These are phyloP conservation scores for Russula compacta DNA, from an alignment of 768 basidiomycete genomes.

Conservation along the genomic window DNA sequence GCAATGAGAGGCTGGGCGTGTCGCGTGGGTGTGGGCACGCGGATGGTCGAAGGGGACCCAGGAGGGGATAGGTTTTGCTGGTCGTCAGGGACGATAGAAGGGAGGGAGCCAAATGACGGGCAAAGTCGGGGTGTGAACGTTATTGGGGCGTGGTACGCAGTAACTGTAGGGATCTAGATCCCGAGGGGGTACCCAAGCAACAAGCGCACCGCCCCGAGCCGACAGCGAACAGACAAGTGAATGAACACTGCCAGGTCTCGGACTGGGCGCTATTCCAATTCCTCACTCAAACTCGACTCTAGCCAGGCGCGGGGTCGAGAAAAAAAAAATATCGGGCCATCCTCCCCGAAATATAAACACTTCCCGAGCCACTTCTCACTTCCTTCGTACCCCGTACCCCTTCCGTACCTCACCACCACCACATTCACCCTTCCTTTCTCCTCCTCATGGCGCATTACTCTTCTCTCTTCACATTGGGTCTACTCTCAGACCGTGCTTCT, in stretches of 20 bases:
- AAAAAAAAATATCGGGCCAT: neutral
- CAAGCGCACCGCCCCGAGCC: neutral
- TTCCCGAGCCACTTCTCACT: neutral
- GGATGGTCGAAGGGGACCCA: neutral
- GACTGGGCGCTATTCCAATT: no score
- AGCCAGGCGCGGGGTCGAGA: no score
- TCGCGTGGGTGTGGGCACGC: no score
- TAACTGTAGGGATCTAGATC: neutral
- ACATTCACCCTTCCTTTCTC: no score
- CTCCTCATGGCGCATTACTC: slow-evolving; percentile 16
- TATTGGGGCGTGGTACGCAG: neutral
- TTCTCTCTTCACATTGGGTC: slow-evolving; percentile 18
- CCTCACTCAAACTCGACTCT: no score
- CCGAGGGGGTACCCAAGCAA: neutral
- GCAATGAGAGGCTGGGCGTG: no score
- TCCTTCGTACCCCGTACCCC: neutral
- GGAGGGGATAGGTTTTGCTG: neutral
- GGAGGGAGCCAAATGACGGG: neutral
- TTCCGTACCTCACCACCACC: neutral
- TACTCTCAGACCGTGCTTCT: slow-evolving; percentile 15
- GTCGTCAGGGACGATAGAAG: neutral
- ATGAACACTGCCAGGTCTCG: no score
- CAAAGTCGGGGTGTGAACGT: neutral
- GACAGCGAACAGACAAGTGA: neutral
- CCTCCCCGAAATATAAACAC: neutral